phyloP scores from a whole-genome alignment of 306 rosid genomes.

The Pyrus pyrifolia region DNA sequence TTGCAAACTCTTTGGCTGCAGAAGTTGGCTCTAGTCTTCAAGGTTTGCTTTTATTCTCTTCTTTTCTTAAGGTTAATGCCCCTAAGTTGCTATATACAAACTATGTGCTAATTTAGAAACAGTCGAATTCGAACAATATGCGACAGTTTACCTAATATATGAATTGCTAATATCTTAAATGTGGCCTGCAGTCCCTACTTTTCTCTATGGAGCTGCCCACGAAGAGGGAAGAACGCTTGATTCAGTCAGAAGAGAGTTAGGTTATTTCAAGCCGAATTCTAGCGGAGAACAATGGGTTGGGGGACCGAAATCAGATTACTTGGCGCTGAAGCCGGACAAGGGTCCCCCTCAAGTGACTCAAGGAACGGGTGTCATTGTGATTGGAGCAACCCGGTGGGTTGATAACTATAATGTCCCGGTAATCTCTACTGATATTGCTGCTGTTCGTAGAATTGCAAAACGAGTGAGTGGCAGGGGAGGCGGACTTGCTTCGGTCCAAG shows the following conservation, averaged over 20 bases:
- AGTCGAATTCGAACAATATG: background rate
- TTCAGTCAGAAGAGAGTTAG: conserved; percentile 62
- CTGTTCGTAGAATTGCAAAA: conserved; percentile 42
- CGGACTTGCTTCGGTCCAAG: conserved; percentile 70
- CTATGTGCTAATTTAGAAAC: background rate
- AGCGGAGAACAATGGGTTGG: conserved; percentile 61
- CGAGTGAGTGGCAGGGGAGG: conserved; percentile 42
- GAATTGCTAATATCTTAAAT: conserved; percentile 16
- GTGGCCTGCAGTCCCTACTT: conserved; percentile 61
- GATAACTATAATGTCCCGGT: conserved; percentile 80
- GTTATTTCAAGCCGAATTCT: conserved; percentile 78
- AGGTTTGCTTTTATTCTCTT: conserved; percentile 32
- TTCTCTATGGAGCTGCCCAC: conserved; percentile 78
- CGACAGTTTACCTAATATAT: background rate
- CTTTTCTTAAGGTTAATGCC: background rate
- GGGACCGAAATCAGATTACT: conserved; percentile 31
- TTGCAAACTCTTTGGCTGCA: conserved; percentile 53
- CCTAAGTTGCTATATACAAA: background rate
- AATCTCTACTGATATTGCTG: conserved; percentile 42
- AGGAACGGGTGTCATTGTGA: conserved; percentile 57
- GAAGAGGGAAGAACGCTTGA: conserved; percentile 68
- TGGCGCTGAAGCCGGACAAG: conserved; percentile 52
- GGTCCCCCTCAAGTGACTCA: conserved; percentile 54
- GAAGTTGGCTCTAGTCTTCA: conserved; percentile 54
- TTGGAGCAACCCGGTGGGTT: conserved; percentile 56